phyloP scores from a whole-genome alignment of 768 basidiomycete species.

The Crepidotus variabilis region DNA sequence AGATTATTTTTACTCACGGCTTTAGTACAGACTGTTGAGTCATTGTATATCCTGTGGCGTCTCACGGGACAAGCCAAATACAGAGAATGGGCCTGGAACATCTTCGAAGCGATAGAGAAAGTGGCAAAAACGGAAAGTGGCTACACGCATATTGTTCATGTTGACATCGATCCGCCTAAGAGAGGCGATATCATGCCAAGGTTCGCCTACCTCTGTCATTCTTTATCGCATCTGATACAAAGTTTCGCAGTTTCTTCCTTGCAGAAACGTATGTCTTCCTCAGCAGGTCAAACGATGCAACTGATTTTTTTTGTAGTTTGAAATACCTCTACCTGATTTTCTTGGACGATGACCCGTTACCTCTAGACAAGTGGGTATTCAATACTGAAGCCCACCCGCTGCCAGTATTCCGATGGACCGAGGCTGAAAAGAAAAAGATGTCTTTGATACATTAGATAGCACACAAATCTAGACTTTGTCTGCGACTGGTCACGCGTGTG shows the following conservation, averaged over 20 bases:
- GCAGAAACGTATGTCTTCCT: constrained; percentile 40
- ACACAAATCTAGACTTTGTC: not conserved
- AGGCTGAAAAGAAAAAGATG: not conserved
- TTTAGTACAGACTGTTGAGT: constrained; percentile 59
- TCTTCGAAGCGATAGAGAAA: constrained; percentile 64
- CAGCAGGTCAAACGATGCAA: not conserved
- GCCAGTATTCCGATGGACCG: constrained; percentile 64
- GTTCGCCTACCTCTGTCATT: constrained; percentile 29
- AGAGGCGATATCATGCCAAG: constrained; percentile 70
- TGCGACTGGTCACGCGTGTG: constrained; percentile 16
- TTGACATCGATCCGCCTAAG: constrained; percentile 36
- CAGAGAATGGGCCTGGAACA: constrained; percentile 68
- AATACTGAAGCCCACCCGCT: constrained; percentile 77
- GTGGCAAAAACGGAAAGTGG: constrained; percentile 55
- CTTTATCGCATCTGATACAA: not conserved
- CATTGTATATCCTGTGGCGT: constrained; percentile 68
- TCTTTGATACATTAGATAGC: not conserved
- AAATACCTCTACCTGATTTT: constrained; percentile 77
- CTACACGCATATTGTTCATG: constrained; percentile 56
- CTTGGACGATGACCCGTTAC: constrained; percentile 55
- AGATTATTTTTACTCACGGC: not conserved
- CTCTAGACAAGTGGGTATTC: constrained; percentile 56
- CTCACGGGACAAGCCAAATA: constrained; percentile 64
- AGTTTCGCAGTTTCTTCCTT: constrained; percentile 37
- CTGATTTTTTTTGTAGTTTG: constrained; percentile 33